Evolutionary conservation across 495 filamentous ascomycete species (phyloP).

Genomic region (Penicillium waksmanii): DNA sequence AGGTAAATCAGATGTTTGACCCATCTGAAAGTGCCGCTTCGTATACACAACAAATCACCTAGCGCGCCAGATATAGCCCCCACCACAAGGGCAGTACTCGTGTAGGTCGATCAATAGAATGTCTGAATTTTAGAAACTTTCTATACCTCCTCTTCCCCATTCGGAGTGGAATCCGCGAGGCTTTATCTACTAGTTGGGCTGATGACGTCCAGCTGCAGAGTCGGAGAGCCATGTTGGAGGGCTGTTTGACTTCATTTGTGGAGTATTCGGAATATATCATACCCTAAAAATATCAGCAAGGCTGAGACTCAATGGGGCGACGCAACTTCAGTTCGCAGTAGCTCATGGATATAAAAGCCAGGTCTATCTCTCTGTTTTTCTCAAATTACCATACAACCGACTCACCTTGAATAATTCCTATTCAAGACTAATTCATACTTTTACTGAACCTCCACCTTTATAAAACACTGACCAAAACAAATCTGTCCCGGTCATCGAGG

Average conservation of each 20-base stretch:
- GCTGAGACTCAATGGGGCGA: background rate
- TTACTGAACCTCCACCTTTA: background rate
- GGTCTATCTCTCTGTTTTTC: background rate
- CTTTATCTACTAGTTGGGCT: background rate
- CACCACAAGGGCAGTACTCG: background rate
- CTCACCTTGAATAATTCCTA: background rate
- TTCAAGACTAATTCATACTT: background rate
- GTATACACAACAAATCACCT: background rate
- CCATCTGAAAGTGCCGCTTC: background rate
- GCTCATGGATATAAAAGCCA: background rate
- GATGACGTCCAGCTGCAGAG: background rate
- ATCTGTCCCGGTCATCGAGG: background rate
- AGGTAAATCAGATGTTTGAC: background rate
- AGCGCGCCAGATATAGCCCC: constrained; percentile 1
- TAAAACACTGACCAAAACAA: background rate
- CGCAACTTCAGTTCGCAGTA: background rate
- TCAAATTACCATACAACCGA: background rate
- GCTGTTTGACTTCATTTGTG: background rate
- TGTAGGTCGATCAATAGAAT: background rate
- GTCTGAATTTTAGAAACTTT: background rate
- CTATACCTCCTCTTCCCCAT: background rate
- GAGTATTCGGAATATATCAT: background rate
- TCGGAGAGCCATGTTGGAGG: background rate
- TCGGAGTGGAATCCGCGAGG: background rate
- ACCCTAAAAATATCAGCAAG: background rate